Evolutionary conservation across 169 alveolate genomes (phyloP).

Genomic region (Toxoplasma gondii): DNA sequence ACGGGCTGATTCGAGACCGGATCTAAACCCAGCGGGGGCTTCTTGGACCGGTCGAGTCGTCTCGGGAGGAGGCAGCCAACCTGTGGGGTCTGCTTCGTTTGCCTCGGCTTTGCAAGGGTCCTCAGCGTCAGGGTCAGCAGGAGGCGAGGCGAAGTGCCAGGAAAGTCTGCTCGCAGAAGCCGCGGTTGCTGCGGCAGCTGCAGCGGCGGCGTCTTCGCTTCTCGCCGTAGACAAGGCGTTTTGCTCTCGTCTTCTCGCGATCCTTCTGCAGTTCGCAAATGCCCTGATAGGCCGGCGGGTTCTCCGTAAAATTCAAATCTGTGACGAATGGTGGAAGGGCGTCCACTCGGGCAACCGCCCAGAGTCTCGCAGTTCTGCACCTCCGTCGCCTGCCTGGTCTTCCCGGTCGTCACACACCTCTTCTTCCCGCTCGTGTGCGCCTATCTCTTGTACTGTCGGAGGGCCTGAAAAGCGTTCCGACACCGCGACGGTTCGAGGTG

Average conservation of each 20-base stretch:
- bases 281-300: slow-evolving; percentile 25
- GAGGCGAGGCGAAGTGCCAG: neutral
- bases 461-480: no score
- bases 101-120: neutral
- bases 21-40: no score
- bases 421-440: no score
- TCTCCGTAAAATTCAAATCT: neutral
- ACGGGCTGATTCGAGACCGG: no score
- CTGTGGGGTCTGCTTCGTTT: neutral
- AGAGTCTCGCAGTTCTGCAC: neutral
- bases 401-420: neutral
- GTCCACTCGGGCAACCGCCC: neutral
- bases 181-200: slow-evolving; percentile 19
- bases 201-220: slow-evolving; percentile 27
- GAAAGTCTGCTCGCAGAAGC: neutral
- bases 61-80: neutral
- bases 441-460: neutral
- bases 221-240: slow-evolving; percentile 5
- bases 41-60: no score
- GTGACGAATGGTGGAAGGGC: neutral
- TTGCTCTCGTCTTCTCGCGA: neutral
- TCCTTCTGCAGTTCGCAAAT: neutral
- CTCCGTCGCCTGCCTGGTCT: neutral
- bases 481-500: no score
- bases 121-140: neutral